These are phyloP conservation scores for Psidium friedrichsthalianum DNA, from an alignment of 345 rosid species.

Conservation along the genomic window DNA sequence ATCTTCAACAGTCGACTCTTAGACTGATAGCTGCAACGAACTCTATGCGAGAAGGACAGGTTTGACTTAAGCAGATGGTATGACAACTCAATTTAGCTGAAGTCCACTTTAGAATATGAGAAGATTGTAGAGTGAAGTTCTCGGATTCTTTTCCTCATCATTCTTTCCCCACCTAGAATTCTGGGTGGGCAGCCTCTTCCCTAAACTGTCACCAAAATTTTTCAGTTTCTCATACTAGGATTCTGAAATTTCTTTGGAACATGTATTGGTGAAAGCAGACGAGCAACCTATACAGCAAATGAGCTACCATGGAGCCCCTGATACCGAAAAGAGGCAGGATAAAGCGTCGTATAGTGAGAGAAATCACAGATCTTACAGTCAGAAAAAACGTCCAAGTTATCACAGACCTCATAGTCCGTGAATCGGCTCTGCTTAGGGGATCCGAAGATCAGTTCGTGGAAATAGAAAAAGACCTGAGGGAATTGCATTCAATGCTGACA, in stretches of 20 bases:
- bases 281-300: neutral
- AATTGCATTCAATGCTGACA: neutral
- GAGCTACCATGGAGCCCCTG: neutral
- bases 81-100: neutral
- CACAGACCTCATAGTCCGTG: neutral
- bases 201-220: neutral
- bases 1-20: neutral
- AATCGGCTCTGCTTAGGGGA: neutral
- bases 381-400: neutral
- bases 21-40: neutral
- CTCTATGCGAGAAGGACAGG: neutral
- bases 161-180: neutral
- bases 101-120: no score
- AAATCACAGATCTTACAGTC: neutral
- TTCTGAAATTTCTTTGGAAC: neutral
- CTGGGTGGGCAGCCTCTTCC: neutral
- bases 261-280: neutral
- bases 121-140: neutral
- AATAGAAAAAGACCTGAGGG: neutral
- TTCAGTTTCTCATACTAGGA: neutral
- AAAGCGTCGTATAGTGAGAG: accelerated
- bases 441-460: neutral
- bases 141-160: neutral
- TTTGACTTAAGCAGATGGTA: neutral
- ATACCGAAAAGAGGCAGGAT: neutral